These are phyloP conservation scores for Leptographium galeiforme DNA, from an alignment of 2,329 filamentous ascomycete genomes.

Conservation along the genomic window DNA sequence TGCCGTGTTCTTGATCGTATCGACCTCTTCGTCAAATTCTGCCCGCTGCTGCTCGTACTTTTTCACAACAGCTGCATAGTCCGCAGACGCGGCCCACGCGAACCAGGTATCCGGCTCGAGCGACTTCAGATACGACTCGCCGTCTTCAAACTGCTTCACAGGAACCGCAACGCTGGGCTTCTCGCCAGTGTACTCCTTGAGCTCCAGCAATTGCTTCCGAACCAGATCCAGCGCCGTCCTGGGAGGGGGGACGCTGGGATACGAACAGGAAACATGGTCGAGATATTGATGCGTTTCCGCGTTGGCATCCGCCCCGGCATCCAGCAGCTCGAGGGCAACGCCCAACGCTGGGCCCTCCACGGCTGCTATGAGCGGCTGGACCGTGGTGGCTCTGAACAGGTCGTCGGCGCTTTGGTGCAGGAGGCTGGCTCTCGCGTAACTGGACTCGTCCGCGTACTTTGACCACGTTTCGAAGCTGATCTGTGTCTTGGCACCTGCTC, in stretches of 20 bases:
- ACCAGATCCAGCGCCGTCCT: conserved; percentile 46
- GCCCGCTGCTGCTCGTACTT: neutral
- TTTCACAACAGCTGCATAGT: neutral
- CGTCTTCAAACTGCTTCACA: conserved; percentile 18
- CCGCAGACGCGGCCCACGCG: conserved; percentile 33
- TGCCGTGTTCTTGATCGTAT: conserved; percentile 15
- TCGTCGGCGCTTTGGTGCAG: conserved; percentile 34
- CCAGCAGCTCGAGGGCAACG: conserved; percentile 44
- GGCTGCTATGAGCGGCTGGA: conserved; percentile 57
- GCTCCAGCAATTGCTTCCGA: conserved; percentile 31
- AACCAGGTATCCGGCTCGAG: conserved; percentile 45
- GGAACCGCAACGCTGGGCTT: conserved; percentile 13
- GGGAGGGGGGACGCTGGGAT: too few species aligned
- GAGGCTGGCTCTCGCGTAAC: conserved; percentile 21
- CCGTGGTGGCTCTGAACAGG: conserved; percentile 30
- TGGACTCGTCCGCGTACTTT: conserved; percentile 36
- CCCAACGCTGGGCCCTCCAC: conserved; percentile 31
- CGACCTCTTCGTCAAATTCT: conserved; percentile 21
- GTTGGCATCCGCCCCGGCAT: conserved; percentile 53
- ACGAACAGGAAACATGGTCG: too few species aligned
- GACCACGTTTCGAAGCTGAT: conserved; percentile 54
- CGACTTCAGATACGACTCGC: conserved; percentile 39
- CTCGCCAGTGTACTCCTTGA: conserved; percentile 32
- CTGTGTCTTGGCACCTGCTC: conserved; percentile 43
- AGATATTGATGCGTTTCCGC: conserved; percentile 30